Base-by-base conservation (phyloP, 2,329 filamentous ascomycete species). In the Pyricularia sp. region DNA sequence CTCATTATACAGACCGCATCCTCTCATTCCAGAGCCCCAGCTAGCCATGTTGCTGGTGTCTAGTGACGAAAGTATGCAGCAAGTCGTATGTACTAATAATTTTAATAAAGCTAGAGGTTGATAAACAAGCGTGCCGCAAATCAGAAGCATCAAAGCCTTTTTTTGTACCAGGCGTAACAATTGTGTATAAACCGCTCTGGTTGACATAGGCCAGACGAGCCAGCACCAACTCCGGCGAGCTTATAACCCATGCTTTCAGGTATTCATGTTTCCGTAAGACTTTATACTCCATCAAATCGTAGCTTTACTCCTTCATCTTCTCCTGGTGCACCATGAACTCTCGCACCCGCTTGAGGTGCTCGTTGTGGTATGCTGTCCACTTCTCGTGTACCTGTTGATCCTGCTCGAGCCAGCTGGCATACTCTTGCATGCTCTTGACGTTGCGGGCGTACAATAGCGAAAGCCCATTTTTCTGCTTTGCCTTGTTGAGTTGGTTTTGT, bases 371-470 rank as follows among this genome's bases (percentile, higher is more conserved):
- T 10, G 83, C 76, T 33, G 79, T 78, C 89, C 90, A 92, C 69
- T 84, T 83, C 73, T 82, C 81, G 69, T 88, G 81, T 5, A 92
- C 85, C 65, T 81, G 80, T 71, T 87, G 84, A 74, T 93, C 91
- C 76, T 92, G 86, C 72, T 85, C 84, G 69, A 90, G 78, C 75
- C 85, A 86, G 55, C 79, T 79, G 69, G 87, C 76, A 75, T 93
- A 93, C 69, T 85, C 83, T 20, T 80, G 75, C 28, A 89, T 81
- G 0, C 85, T 87, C 1, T 73, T 71, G 58, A 84, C 79, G 28
- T 82, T 76, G 1, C 76, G 75, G 10, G 77, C 73, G 33, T 79
- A 78, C 23, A 87, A 74, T 77, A 85, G 87, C 1, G 73, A 59
- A 25, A 80, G 78, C 12, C 81, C 83, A 68, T 83, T 81, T 25